phyloP scores from a whole-genome alignment of 371 early-diverging fungal genomes.

The Synchytrium microbalum region DNA sequence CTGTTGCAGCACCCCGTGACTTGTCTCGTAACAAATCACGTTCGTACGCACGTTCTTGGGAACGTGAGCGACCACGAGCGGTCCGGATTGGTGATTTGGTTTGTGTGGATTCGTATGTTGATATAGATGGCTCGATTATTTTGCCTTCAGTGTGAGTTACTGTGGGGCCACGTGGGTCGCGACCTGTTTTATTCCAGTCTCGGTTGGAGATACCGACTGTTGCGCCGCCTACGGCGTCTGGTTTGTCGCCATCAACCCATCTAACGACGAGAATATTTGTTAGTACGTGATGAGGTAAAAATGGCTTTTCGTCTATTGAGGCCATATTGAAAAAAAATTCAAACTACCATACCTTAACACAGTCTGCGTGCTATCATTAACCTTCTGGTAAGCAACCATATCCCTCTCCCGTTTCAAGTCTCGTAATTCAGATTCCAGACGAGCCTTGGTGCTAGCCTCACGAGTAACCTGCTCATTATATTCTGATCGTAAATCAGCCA shows the following conservation, averaged over 20 bases:
- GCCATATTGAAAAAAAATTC: no score
- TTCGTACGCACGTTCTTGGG: no score
- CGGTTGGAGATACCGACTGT: not conserved
- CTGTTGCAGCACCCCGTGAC: no score
- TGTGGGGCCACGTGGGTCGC: not conserved
- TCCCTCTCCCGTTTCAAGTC: conserved; percentile 2
- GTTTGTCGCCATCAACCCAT: not conserved
- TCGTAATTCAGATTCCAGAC: not conserved
- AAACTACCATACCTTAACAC: conserved; percentile 4
- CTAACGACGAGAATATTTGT: no score
- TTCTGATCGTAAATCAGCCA: conserved; percentile 13
- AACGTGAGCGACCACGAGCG: no score
- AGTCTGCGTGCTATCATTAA: not conserved
- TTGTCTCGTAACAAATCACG: no score
- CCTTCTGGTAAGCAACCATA: not conserved
- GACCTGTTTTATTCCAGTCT: not conserved
- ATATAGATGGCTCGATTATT: no score
- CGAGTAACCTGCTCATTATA: not conserved
- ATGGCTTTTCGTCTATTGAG: no score
- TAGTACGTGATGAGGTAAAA: no score
- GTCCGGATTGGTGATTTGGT: no score
- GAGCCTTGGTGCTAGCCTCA: not conserved
- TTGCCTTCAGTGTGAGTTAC: no score
- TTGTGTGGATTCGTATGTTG: no score
- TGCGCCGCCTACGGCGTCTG: not conserved